Conservation (phyloP, 257 asterid genomes). For the Rhazya stricta region DNA sequence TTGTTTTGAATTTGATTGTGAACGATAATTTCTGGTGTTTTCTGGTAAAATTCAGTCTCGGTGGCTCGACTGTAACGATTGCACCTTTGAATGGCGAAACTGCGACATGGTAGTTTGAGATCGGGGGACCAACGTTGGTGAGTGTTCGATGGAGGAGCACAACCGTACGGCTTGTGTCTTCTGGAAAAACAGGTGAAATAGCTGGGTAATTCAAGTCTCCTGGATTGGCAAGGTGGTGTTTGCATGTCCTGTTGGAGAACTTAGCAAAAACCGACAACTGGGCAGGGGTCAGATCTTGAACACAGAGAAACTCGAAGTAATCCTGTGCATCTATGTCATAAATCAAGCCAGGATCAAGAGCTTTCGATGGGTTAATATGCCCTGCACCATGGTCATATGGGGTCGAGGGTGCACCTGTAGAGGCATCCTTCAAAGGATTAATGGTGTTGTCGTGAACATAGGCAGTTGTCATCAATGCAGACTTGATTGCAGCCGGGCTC, state of each 20-base stretch:
- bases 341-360: constrained; percentile 69
- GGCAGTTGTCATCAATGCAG: constrained; percentile 88
- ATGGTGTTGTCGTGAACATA: constrained; percentile 64
- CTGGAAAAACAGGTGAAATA: constrained; percentile 61
- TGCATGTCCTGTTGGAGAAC: constrained; percentile 53
- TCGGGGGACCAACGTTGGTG: constrained; percentile 70
- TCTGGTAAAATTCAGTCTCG: constrained; percentile 40
- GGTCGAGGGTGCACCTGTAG: constrained; percentile 43
- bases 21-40: constrained; percentile 47
- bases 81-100: constrained; percentile 64
- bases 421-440: constrained; percentile 55
- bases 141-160: constrained; percentile 54
- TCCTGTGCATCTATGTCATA: constrained; percentile 76
- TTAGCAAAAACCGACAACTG: constrained; percentile 64
- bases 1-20: constrained; percentile 44
- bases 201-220: constrained; percentile 88
- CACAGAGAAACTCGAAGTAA: constrained; percentile 75
- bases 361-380: constrained; percentile 65
- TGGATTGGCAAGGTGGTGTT: constrained; percentile 27
- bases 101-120: constrained; percentile 54
- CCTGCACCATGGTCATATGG: constrained; percentile 93
- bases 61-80: constrained; percentile 58
- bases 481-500: constrained; percentile 86
- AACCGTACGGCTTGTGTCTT: constrained; percentile 25
- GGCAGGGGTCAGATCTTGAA: constrained; percentile 46